Base-by-base conservation (phyloP, 176 grass and related monocot species). In the Alloteropsis semialata region DNA sequence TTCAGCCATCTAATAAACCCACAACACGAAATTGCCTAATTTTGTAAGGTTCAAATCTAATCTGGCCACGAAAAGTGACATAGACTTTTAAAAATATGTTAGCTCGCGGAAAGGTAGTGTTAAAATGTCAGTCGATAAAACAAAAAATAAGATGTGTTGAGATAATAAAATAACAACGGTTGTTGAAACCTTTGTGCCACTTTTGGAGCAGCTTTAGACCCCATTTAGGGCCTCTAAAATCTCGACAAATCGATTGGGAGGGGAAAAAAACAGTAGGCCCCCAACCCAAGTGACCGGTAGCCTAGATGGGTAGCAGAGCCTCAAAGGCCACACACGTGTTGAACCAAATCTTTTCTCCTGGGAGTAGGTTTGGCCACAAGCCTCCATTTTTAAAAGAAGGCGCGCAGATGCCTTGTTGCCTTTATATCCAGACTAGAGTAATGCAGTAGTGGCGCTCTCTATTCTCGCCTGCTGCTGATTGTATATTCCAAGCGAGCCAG, bases 321-420 rank as follows among this genome's bases (percentile, higher is more conserved):
- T 19, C 15, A 24, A 54, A 36, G 36, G 39, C 71, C 85, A 82
- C 25, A 83, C 86, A 88, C 74, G 80, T 72, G 74, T 72, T 64
- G 27, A 25, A 65, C 55, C 73, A 64, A 63, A n/a, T 24, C 44
- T 65, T 50, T 25, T 44, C 64, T 38, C 27, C 57, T 38, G 11
- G 7, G 27, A n/a, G 56, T 83, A 83, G 66, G 86, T 84, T 78
- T 55, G 80, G 80, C 56, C 78, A 81, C 24, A 28, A 59, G 42
- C 61, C 16, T 80, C 69, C 3, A 3, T 45, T 65, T 53, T 32
- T 50, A 18, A 13, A 39, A 22, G 21, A 58, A 22, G 44, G 4
- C n/a, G 5, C 29, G 18, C 29, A 6, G 16, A 11, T 11, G 43
- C 24, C n/a, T 48, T 16, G 9, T 22, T 1, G 55, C n/a, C 55